Conservation (phyloP, 345 rosid species). For the Ceriops zippeliana region DNA sequence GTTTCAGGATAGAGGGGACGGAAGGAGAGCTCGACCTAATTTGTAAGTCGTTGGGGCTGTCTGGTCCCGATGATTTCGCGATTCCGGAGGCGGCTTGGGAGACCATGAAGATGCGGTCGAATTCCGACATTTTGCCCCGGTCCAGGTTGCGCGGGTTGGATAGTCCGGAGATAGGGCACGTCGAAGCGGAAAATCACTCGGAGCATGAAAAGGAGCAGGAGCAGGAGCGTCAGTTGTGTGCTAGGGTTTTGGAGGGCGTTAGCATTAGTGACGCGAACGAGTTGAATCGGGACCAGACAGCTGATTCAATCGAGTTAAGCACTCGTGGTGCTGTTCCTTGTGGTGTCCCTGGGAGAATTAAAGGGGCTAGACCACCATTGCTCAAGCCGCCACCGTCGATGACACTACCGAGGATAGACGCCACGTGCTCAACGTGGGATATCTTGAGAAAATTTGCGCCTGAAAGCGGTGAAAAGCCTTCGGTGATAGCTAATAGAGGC, state of each 20-base stretch:
- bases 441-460: slow-evolving; percentile 54
- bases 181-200: slow-evolving; percentile 14
- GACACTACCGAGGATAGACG: slow-evolving; percentile 44
- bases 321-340: slow-evolving; percentile 9
- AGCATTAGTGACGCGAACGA: slow-evolving; percentile 22
- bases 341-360: slow-evolving; percentile 44
- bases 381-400: slow-evolving; percentile 67
- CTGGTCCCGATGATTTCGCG: slow-evolving; percentile 69
- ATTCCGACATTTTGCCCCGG: slow-evolving; percentile 53
- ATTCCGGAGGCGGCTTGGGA: slow-evolving; percentile 76
- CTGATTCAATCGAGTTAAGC: slow-evolving; percentile 26
- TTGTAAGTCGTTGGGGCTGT: slow-evolving; percentile 46
- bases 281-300: slow-evolving; percentile 34
- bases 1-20: slow-evolving; percentile 68
- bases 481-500: slow-evolving; percentile 6
- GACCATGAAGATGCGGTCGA: slow-evolving; percentile 54
- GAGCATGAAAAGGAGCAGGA: slow-evolving; percentile 23
- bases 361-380: slow-evolving; percentile 65
- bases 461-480: slow-evolving; percentile 18
- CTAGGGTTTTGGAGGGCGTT: slow-evolving; percentile 30
- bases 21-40: slow-evolving; percentile 66
- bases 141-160: slow-evolving; percentile 37
- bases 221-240: slow-evolving; percentile 28
- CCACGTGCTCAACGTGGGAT: slow-evolving; percentile 70
- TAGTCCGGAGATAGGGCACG: slow-evolving; percentile 18